Evolutionary conservation across 257 asterid species (phyloP).

Genomic region (Nicotiana tomentosiformis): DNA sequence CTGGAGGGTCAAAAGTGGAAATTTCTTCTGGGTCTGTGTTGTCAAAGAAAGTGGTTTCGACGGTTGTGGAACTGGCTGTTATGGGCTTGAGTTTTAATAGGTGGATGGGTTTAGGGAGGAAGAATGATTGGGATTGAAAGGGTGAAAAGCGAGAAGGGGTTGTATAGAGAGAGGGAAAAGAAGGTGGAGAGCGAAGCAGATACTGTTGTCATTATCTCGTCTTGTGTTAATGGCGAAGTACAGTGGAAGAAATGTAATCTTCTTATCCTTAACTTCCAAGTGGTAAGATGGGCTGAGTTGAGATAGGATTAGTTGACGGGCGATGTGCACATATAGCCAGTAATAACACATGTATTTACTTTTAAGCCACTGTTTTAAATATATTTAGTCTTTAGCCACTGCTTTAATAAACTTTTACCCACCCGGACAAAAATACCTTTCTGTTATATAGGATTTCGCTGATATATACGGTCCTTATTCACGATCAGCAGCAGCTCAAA

Average conservation of each 20-base stretch:
- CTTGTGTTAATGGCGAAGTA: background rate
- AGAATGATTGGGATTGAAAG: conserved; percentile 21
- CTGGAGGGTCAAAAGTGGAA: conserved; percentile 54
- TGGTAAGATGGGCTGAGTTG: background rate
- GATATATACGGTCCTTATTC: too few relatives aligned
- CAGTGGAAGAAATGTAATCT: background rate
- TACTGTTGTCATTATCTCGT: background rate
- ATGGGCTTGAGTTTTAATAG: conserved; percentile 19
- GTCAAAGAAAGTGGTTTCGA: conserved; percentile 40
- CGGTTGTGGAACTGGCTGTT: conserved; percentile 29
- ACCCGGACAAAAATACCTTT: too few relatives aligned
- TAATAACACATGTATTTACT: too few relatives aligned
- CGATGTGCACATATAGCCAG: too few relatives aligned
- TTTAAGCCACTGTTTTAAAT: too few relatives aligned
- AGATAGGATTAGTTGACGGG: background rate
- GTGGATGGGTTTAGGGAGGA: conserved; percentile 4
- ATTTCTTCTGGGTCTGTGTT: conserved; percentile 44
- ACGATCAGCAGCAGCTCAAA: too few relatives aligned
- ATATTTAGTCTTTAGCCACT: too few relatives aligned
- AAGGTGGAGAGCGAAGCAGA: conserved; percentile 47
- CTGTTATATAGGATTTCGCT: too few relatives aligned
- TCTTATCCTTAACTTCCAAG: background rate
- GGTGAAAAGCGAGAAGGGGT: conserved; percentile 14
- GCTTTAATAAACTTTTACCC: too few relatives aligned
- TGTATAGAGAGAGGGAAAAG: conserved; percentile 40